Conservation (phyloP, 352 stramenopile genomes). For the Phytophthora fragariae region DNA sequence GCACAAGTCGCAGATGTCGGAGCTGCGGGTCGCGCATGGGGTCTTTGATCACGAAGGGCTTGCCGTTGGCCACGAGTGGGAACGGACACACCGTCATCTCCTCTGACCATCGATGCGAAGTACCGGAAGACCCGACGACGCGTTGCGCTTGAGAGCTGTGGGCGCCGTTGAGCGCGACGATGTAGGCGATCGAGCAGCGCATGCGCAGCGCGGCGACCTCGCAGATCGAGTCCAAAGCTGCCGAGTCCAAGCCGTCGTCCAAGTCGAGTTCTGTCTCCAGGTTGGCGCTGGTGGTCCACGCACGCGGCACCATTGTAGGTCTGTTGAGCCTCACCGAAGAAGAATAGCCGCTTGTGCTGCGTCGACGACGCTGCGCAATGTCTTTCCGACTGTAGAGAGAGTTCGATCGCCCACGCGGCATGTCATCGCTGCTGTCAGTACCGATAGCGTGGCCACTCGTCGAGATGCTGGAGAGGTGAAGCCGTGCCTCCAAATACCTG, state of each 20-base stretch:
- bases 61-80: conserved; percentile 30
- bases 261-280: conserved; percentile 40
- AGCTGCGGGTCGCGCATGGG: conserved; percentile 48
- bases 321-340: conserved; percentile 7
- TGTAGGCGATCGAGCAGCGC: conserved; percentile 53
- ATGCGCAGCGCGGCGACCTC: conserved; percentile 59
- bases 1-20: conserved; percentile 43
- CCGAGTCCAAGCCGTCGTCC: conserved; percentile 41
- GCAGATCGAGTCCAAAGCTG: conserved; percentile 65
- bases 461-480: conserved; percentile 45
- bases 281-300: conserved; percentile 31
- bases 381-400: conserved; percentile 26
- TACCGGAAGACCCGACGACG: conserved; percentile 48
- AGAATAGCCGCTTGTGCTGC: conserved; percentile 31
- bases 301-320: conserved; percentile 17
- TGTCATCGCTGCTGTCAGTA: conserved; percentile 8
- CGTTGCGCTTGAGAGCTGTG: conserved; percentile 33
- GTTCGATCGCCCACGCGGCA: conserved; percentile 7
- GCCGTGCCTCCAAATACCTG: conserved; percentile 62
- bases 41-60: conserved; percentile 57
- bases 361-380: conserved; percentile 18
- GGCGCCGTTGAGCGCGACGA: conserved; percentile 41
- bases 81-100: conserved; percentile 33
- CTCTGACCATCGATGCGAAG: conserved; percentile 23
- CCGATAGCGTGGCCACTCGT: conserved; percentile 7